Base-by-base conservation (phyloP, 805 yeast species). In the Schwanniomyces pseudopolymorphus region DNA sequence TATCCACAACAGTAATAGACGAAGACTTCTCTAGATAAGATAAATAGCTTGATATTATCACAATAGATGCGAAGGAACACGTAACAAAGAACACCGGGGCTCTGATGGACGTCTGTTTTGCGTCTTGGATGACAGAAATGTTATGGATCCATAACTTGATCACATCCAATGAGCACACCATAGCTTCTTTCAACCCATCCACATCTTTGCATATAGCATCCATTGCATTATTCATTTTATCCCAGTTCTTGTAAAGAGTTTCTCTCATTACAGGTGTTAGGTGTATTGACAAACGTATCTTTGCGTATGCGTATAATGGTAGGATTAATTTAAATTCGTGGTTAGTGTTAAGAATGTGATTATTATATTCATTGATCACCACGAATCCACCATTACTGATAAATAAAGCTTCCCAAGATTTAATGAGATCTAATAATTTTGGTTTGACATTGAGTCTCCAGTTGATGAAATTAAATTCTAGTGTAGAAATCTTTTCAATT, bases 21-120 rank as follows among this genome's bases (percentile, higher is more conserved):
- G 35, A 45, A 44, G 40, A 48, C 43, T 36, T 48, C 55, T 87
- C 94, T 17, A 84, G 69, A 4, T 75, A 67, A 46, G 75, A 72
- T 52, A 86, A 63, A 55, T 78, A 84, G 55, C 84, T 88, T 2
- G 89, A 79, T 43, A 85, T 74, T 28, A 86, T 67, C 44, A 85
- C 65, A 10, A 83, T 68, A 1, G 89, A 70, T 0, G 85, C 78
- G 57, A 84, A 84, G 22, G 85, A 75, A 59, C 89, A 83, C 0
- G 89, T 82, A 25, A 85, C 76, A 56, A 87, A 84, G 61, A 84
- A 85, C 22, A 85, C 85, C 1, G 94, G 94, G 0, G 92, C 85
- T 52, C 89, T 70, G 26, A 85, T 75, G 1, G 88, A 80, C 0
- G 87, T 81, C 58, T 80, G 79, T 51, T 80, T 84, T 0, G 86